phyloP scores from a whole-genome alignment of 306 rosid genomes.

The Acacia melanoxylon region DNA sequence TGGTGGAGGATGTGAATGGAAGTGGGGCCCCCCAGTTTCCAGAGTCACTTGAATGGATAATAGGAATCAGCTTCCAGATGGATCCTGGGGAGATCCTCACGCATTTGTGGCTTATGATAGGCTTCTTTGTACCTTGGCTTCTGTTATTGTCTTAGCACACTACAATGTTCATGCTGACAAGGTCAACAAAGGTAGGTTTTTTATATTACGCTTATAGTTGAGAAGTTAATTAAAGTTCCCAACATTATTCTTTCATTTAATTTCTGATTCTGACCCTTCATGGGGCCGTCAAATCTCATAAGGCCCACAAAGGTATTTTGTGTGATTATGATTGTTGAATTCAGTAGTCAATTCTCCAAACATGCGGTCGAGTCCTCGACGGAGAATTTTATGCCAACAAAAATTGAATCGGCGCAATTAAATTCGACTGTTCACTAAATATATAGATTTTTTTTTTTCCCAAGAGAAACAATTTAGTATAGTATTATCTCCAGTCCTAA shows the following conservation, averaged over 20 bases:
- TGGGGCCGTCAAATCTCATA: too few species aligned
- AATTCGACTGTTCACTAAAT: too few species aligned
- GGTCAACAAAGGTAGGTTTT: not conserved
- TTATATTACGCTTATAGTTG: too few species aligned
- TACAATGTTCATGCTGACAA: not conserved
- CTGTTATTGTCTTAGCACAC: not conserved
- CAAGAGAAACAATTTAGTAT: too few species aligned
- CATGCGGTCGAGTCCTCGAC: too few species aligned
- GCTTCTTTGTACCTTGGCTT: not conserved
- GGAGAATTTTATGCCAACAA: too few species aligned
- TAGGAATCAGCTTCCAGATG: not conserved
- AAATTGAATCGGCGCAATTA: too few species aligned
- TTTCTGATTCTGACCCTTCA: not conserved
- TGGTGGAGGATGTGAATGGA: not conserved
- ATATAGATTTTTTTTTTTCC: too few species aligned
- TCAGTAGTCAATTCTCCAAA: too few species aligned
- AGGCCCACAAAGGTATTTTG: not conserved
- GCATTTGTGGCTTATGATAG: not conserved
- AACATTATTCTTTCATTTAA: not conserved
- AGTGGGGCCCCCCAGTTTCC: not conserved
- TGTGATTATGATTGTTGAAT: too few species aligned
- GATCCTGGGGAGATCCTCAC: not conserved
- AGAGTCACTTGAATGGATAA: not conserved
- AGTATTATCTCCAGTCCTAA: too few species aligned
- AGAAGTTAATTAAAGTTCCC: too few species aligned